These are phyloP conservation scores for Argentina anserina DNA, from an alignment of 306 rosid species.

Conservation along the genomic window DNA sequence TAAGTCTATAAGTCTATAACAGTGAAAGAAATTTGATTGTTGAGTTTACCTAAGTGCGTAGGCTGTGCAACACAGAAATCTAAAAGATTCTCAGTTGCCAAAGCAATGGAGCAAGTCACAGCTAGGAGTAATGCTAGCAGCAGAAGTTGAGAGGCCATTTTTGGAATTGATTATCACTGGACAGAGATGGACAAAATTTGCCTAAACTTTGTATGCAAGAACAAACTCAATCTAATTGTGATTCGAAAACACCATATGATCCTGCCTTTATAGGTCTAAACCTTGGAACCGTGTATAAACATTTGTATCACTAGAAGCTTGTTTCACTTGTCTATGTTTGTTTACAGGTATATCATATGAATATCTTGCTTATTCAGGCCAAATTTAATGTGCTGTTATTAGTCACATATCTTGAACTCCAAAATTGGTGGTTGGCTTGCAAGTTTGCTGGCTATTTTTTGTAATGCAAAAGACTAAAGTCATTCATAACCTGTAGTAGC, in stretches of 20 bases:
- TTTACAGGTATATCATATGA: not conserved
- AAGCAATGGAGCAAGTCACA: not conserved
- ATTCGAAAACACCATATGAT: not conserved
- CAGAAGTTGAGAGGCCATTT: not conserved
- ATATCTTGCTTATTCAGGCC: not conserved
- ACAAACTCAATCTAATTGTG: not conserved
- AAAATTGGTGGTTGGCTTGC: not conserved
- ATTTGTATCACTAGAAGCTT: constrained; percentile 1
- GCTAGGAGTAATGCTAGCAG: not conserved
- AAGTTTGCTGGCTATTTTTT: not conserved
- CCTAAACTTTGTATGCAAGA: not conserved
- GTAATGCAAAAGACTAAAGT: not conserved
- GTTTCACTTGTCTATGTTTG: not conserved
- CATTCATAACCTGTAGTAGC: not conserved
- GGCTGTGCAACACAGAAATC: not conserved
- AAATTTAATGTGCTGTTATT: not conserved
- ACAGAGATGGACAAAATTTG: not conserved
- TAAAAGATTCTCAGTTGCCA: not conserved
- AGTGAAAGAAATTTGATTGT: not conserved
- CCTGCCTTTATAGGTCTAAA: not conserved
- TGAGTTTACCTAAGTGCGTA: not conserved
- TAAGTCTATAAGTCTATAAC: no score
- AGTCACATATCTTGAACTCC: constrained; percentile 4
- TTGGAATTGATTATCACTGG: not conserved
- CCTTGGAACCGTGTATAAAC: not conserved